Evolutionary conservation across 768 basidiomycete species (phyloP).

Genomic region (Rhodocollybia butyracea): DNA sequence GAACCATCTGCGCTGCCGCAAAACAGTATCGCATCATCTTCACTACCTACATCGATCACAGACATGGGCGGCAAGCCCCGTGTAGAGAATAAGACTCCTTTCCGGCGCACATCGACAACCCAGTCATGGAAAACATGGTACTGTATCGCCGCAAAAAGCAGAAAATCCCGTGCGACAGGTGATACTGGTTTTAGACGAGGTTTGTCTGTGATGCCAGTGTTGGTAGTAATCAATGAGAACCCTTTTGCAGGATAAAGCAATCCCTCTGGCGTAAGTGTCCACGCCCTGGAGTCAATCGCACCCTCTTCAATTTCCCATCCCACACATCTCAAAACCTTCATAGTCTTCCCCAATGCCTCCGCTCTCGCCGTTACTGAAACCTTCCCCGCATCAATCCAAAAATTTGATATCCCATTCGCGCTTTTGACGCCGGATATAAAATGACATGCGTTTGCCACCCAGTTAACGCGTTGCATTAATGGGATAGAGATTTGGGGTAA

Average conservation of each 20-base stretch:
- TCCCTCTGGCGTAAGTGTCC: slow-evolving; percentile 13
- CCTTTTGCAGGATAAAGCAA: slow-evolving; percentile 6
- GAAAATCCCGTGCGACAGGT: slow-evolving; percentile 20
- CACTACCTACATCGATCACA: slow-evolving; percentile 16
- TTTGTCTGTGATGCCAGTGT: background rate
- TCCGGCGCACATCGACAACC: slow-evolving; percentile 16
- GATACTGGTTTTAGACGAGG: background rate
- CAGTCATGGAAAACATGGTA: slow-evolving; percentile 21
- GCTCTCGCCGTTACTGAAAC: slow-evolving; percentile 14
- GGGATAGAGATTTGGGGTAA: slow-evolving; percentile 22
- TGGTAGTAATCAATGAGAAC: background rate
- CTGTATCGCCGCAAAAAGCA: slow-evolving; percentile 20
- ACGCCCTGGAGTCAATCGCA: background rate
- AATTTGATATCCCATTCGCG: slow-evolving; percentile 19
- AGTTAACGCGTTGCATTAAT: slow-evolving; percentile 19
- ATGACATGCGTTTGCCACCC: slow-evolving; percentile 22
- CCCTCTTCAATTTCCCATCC: background rate
- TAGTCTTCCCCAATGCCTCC: slow-evolving; percentile 16
- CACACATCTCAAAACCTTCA: slow-evolving; percentile 1
- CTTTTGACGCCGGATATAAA: slow-evolving; percentile 22
- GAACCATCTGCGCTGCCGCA: slow-evolving; percentile 23
- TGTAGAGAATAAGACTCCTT: slow-evolving; percentile 15
- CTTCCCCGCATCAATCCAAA: slow-evolving; percentile 22
- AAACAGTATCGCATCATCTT: slow-evolving; percentile 14
- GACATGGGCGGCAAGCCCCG: slow-evolving; percentile 13